phyloP scores from a whole-genome alignment of 768 basidiomycete genomes.

The Arthromyces matolae region DNA sequence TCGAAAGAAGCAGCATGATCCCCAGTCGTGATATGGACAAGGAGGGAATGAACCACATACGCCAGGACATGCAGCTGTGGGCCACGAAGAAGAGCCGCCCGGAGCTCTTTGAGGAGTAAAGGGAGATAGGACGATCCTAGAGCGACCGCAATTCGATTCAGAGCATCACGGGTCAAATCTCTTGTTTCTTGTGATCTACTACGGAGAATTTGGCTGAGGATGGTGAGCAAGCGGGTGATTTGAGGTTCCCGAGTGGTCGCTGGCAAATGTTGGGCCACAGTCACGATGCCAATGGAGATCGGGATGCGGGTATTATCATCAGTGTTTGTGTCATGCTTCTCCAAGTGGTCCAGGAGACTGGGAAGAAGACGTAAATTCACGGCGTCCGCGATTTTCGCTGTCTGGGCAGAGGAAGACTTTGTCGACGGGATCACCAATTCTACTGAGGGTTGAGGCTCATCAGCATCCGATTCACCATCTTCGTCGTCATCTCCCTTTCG shows the following conservation, averaged over 20 bases:
- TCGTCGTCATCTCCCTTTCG: constrained; percentile 32
- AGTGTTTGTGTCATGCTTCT: constrained; percentile 70
- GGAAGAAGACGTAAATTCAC: constrained; percentile 79
- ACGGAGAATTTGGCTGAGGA: constrained; percentile 85
- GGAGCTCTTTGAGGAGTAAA: constrained; percentile 71
- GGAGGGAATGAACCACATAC: constrained; percentile 73
- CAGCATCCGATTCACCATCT: constrained; percentile 18
- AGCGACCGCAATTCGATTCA: constrained; percentile 72
- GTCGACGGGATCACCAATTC: background rate
- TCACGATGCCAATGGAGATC: constrained; percentile 80
- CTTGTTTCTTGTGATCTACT: constrained; percentile 92
- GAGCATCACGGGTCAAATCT: constrained; percentile 78
- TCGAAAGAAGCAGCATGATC: constrained; percentile 53
- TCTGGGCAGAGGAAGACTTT: constrained; percentile 11
- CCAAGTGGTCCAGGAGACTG: constrained; percentile 71
- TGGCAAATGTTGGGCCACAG: constrained; percentile 81
- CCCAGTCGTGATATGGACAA: constrained; percentile 73
- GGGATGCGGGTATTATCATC: constrained; percentile 89
- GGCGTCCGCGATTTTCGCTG: constrained; percentile 61
- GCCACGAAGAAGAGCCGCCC: constrained; percentile 82
- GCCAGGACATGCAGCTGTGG: constrained; percentile 94
- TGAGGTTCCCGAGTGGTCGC: constrained; percentile 58
- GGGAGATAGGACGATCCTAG: constrained; percentile 76
- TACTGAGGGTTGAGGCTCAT: constrained; percentile 6
- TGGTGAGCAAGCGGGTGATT: constrained; percentile 72